phyloP scores from a whole-genome alignment of 148 eudicot genomes.

The Camellia japonica region DNA sequence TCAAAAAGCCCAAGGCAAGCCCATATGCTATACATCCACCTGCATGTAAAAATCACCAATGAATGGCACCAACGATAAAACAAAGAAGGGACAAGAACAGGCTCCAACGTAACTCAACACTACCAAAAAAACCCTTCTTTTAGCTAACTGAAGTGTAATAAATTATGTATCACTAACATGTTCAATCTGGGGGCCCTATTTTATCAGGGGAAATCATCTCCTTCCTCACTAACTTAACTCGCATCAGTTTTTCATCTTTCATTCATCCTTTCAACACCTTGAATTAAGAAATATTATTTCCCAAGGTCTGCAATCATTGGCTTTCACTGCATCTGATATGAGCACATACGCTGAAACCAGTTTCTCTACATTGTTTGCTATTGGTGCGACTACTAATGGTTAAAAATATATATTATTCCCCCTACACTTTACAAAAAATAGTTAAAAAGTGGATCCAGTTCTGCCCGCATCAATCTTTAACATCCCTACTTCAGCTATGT shows the following conservation, averaged over 20 bases:
- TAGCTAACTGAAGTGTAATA: neutral
- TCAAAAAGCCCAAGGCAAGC: no score
- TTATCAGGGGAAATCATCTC: no score
- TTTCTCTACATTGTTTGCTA: neutral
- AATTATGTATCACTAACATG: neutral
- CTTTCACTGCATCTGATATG: neutral
- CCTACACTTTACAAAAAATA: no score
- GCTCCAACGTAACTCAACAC: neutral
- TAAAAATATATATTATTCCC: no score
- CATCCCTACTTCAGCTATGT: neutral
- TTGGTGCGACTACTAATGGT: neutral
- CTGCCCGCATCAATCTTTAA: neutral
- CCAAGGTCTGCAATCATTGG: neutral
- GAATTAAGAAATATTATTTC: neutral
- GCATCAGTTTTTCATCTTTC: neutral
- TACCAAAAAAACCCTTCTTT: neutral
- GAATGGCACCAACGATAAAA: no score
- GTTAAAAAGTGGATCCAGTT: no score
- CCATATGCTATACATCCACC: no score
- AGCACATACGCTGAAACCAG: neutral
- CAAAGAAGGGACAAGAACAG: neutral
- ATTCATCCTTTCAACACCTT: neutral
- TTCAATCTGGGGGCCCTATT: neutral
- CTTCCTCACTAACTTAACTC: neutral
- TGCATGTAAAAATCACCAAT: no score